A percentile compares a stretch with the other conserved stretches of the same genome.
Evolutionary conservation across 345 rosid genomes (phyloP).

Genomic region (Gossypium ekmanianum): DNA sequence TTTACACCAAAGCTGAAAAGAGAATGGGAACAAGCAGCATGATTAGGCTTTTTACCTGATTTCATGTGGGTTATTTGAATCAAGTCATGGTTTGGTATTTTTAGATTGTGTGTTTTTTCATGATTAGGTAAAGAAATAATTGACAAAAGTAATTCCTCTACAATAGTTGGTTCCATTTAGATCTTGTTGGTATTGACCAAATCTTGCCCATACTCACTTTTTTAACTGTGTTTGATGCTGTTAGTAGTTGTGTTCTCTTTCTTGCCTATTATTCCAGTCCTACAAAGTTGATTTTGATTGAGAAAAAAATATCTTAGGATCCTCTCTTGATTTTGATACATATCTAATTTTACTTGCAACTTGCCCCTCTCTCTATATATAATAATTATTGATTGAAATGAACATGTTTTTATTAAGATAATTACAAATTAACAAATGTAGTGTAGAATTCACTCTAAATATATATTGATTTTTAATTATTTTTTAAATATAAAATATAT

Average conservation of each 20-base stretch:
- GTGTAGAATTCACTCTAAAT: background rate
- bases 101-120: background rate
- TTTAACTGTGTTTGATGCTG: background rate
- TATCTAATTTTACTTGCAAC: background rate
- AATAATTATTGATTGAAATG: too few relatives aligned
- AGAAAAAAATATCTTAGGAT: background rate
- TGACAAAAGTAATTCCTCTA: background rate
- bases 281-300: constrained; percentile 2
- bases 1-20: background rate
- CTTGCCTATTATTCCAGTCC: background rate
- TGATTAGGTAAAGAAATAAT: constrained; percentile 9
- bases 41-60: constrained; percentile 4
- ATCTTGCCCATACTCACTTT: background rate
- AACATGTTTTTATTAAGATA: too few relatives aligned
- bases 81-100: constrained; percentile 14
- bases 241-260: background rate
- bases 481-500: too few relatives aligned
- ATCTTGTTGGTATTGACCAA: constrained; percentile 5
- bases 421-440: background rate
- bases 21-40: constrained; percentile 2
- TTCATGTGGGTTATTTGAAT: background rate
- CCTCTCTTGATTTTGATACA: background rate
- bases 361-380: too few relatives aligned
- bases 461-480: background rate
- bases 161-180: background rate